phyloP scores from a whole-genome alignment of 139 green algal species.

The Chlorella sp. region DNA sequence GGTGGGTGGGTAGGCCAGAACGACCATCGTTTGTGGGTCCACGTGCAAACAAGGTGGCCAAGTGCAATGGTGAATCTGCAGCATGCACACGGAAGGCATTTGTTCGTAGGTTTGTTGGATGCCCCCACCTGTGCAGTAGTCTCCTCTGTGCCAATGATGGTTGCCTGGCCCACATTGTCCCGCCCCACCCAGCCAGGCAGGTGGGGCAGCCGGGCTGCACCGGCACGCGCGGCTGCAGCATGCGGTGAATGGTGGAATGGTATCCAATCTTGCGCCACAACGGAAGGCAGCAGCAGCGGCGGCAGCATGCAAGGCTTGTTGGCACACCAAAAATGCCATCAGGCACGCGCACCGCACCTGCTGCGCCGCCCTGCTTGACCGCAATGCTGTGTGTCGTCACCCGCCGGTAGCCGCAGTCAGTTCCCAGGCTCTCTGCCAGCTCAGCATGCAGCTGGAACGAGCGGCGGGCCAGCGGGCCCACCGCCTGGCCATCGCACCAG shows the following conservation, averaged over 20 bases:
- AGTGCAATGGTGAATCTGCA: too few relatives aligned
- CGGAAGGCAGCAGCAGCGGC: too few relatives aligned
- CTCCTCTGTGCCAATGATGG: constrained; percentile 54
- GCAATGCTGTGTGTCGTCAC: constrained; percentile 50
- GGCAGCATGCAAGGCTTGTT: not conserved
- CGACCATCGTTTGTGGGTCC: too few relatives aligned
- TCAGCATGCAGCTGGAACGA: constrained; percentile 73
- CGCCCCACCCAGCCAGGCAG: constrained; percentile 56
- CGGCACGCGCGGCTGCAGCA: not conserved
- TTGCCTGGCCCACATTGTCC: constrained; percentile 11
- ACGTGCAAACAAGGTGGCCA: too few relatives aligned
- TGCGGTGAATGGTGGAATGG: too few relatives aligned
- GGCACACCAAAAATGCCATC: not conserved
- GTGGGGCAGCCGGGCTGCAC: not conserved
- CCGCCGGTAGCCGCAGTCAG: constrained; percentile 67
- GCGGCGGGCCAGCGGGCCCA: constrained; percentile 61
- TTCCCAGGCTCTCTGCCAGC: constrained; percentile 60
- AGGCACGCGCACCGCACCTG: not conserved
- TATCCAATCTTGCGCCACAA: too few relatives aligned
- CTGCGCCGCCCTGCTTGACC: not conserved
- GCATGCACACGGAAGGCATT: not conserved
- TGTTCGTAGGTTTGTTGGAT: not conserved
- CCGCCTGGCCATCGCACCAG: constrained; percentile 65
- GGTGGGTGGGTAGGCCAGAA: too few relatives aligned
- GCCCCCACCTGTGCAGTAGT: constrained; percentile 67